These are phyloP conservation scores for Pythium aphanidermatum DNA, from an alignment of 352 stramenopile species.

Conservation along the genomic window DNA sequence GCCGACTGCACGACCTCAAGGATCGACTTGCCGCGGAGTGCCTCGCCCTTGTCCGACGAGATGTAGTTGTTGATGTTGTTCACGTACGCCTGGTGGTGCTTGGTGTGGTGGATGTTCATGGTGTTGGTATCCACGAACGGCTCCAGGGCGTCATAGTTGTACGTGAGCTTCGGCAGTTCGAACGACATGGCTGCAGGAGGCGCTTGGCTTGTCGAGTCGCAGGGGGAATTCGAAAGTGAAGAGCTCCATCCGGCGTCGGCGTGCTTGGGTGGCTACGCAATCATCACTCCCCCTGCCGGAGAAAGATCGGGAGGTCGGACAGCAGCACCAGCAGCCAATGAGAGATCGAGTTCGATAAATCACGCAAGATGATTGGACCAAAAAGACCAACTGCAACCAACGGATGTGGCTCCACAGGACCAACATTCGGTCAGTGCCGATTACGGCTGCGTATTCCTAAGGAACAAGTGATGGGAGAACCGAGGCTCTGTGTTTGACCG, in stretches of 20 bases:
- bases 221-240: slow-evolving; percentile 35
- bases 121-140: slow-evolving; percentile 86
- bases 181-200: slow-evolving; percentile 50
- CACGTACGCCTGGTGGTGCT: slow-evolving; percentile 88
- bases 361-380: too few species aligned
- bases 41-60: slow-evolving; percentile 58
- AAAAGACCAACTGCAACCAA: too few species aligned
- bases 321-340: background rate
- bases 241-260: background rate
- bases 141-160: slow-evolving; percentile 86
- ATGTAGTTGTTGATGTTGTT: slow-evolving; percentile 91
- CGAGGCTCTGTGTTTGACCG: too few species aligned
- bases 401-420: too few species aligned
- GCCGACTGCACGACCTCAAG: slow-evolving; percentile 68
- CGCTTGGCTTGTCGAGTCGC: slow-evolving; percentile 18
- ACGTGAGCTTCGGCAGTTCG: slow-evolving; percentile 71
- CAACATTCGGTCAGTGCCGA: too few species aligned
- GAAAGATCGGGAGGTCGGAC: slow-evolving; percentile 13
- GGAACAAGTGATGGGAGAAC: too few species aligned
- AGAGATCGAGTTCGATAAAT: background rate
- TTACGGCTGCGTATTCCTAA: too few species aligned
- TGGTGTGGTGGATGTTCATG: slow-evolving; percentile 91
- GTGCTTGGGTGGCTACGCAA: background rate
- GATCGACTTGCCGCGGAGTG: slow-evolving; percentile 76
- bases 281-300: background rate